phyloP scores from a whole-genome alignment of 768 basidiomycete genomes.

The Collybiopsis luxurians region DNA sequence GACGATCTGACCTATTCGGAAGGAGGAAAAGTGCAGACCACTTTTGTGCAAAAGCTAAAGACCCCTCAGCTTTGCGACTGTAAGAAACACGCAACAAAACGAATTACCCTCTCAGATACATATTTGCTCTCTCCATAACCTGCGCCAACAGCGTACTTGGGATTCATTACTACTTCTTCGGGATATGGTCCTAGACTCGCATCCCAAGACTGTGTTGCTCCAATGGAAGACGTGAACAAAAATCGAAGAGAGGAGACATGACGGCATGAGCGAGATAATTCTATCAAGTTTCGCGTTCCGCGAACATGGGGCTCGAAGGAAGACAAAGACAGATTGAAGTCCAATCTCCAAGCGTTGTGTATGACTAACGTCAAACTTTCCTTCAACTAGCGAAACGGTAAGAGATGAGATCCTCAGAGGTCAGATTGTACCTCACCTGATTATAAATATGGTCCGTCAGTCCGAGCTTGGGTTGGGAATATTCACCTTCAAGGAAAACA shows the following conservation, averaged over 20 bases:
- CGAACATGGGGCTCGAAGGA: conserved; percentile 39
- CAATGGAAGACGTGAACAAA: conserved; percentile 29
- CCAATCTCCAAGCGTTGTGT: conserved; percentile 40
- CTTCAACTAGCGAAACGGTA: conserved; percentile 3
- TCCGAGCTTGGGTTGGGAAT: conserved; percentile 16
- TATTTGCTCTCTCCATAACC: conserved; percentile 38
- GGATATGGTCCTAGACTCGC: conserved; percentile 21
- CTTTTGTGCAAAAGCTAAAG: conserved; percentile 20
- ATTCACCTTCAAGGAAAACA: conserved; percentile 31
- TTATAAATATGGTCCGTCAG: conserved; percentile 15
- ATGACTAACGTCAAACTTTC: conserved; percentile 22
- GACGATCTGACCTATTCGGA: conserved; percentile 45
- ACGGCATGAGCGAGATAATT: conserved; percentile 21
- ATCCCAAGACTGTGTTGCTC: conserved; percentile 21
- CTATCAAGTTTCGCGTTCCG: conserved; percentile 36
- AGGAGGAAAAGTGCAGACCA: conserved; percentile 29
- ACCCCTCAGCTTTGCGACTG: conserved; percentile 28
- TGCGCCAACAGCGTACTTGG: conserved; percentile 23
- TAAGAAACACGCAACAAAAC: conserved; percentile 26
- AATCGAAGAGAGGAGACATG: conserved; percentile 15
- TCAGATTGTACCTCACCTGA: conserved; percentile 13
- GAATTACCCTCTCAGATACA: conserved; percentile 28
- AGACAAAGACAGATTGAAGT: conserved; percentile 36
- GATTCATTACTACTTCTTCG: conserved; percentile 20
- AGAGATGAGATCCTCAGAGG: neutral